phyloP scores from a whole-genome alignment of 345 rosid species.

The Pistacia integerrima region DNA sequence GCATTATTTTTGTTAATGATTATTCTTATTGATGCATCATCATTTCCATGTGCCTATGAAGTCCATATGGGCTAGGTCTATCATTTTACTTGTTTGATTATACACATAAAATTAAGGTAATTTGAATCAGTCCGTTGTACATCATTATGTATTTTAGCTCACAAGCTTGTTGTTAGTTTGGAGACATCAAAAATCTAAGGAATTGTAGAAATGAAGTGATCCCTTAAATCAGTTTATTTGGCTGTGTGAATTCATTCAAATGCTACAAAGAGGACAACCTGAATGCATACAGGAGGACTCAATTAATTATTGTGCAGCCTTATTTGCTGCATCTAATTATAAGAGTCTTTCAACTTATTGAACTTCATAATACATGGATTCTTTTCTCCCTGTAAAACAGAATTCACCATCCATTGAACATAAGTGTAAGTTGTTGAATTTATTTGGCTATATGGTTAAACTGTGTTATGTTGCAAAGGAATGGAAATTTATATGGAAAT shows the following conservation, averaged over 20 bases:
- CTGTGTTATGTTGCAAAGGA: constrained; percentile 13
- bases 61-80: neutral
- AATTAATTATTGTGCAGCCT: neutral
- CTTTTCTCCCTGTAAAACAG: neutral
- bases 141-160: neutral
- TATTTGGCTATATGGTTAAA: neutral
- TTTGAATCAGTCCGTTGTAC: neutral
- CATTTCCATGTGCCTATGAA: neutral
- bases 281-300: neutral
- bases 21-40: constrained; percentile 8
- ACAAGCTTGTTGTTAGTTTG: neutral
- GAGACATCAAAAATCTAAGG: neutral
- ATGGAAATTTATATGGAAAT: neutral
- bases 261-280: neutral
- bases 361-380: neutral
- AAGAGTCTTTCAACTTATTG: neutral
- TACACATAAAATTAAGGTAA: neutral
- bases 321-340: neutral
- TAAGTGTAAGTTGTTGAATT: neutral
- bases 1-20: neutral
- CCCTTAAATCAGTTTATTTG: neutral
- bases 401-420: neutral
- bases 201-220: neutral
- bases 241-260: neutral
- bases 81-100: neutral